Evolutionary conservation across 2,329 filamentous ascomycete genomes (phyloP), one percentile per base, ranked within the genome.

Genomic region (Colletotrichum sp.): DNA sequence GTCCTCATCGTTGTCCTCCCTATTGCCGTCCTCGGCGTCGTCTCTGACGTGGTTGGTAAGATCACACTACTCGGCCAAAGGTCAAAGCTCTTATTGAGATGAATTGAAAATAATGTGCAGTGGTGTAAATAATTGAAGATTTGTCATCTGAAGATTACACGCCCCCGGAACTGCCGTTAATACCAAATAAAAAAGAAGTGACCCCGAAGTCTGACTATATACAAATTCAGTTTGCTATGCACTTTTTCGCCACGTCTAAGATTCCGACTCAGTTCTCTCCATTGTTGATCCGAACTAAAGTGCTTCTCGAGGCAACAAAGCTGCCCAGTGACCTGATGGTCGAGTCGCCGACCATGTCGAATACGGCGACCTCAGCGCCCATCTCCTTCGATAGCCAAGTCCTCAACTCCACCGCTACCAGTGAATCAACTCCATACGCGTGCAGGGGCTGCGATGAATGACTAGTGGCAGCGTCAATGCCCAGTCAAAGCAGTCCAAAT

Each of bases 381-480:
- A 72, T 25, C 25, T 66, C 62, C 13, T 64, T 34, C 4, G 12
- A 16, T 8, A 73, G n/a, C 64, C 64, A 68, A 15, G 60, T 73
- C 5, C 70, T 34, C 22, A 73, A 10, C 30, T 73, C 64, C 22
- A 73, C 52, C 1, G 70, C 70, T 0, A 56, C 36, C 8, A 73
- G 36, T 8, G 64, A 73, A 28, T 73, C 64, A 8, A 73, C 65
- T 0, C 70, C 70, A 22, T 68, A 73, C 1, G 74, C 71, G 5
- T 77, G 74, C 18, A 82, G 71, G 3, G 80, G 78, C 64, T 80
- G 79, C 3, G 70, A 75, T 1, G 77, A 76, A 56, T 81, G 79
- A 25, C 84, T 77, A 0, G 60, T 32, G 2, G 30, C 30, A 15
- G 18, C 48, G 13, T 32, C 34, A 6, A 34, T 70, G 10, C 8